phyloP scores from a whole-genome alignment of 805 yeast species.

The Kregervanrija delftensis region DNA sequence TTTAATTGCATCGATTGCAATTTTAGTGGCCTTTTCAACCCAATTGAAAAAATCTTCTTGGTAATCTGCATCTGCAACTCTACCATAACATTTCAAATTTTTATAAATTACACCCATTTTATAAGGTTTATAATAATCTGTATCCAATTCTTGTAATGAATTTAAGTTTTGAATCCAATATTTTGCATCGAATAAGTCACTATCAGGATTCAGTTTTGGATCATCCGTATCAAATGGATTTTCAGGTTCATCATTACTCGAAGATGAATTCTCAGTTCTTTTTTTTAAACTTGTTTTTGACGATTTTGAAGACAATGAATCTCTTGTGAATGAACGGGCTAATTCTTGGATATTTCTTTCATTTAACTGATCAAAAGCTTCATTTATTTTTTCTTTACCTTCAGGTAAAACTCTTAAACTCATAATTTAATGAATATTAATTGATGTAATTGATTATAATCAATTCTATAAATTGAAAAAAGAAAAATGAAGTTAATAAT shows the following conservation, averaged over 20 bases:
- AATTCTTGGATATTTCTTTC: too few relatives aligned
- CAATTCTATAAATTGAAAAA: too few relatives aligned
- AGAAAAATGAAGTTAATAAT: too few relatives aligned
- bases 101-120: slow-evolving; percentile 50
- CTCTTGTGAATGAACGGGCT: too few relatives aligned
- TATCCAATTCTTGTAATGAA: slow-evolving; percentile 40
- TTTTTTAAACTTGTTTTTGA: too few relatives aligned
- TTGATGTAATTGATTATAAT: too few relatives aligned
- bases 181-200: slow-evolving; percentile 45
- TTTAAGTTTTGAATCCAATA: slow-evolving; percentile 58
- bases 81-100: slow-evolving; percentile 50
- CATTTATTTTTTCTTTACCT: too few relatives aligned
- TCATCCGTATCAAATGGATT: neutral
- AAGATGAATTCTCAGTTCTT: too few relatives aligned
- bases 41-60: slow-evolving; percentile 46
- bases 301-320: too few relatives aligned
- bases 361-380: too few relatives aligned
- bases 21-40: slow-evolving; percentile 22
- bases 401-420: too few relatives aligned
- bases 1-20: slow-evolving; percentile 1
- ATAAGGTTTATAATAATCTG: slow-evolving; percentile 56
- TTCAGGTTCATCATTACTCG: slow-evolving; percentile 18
- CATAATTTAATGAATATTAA: too few relatives aligned
- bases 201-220: slow-evolving; percentile 42
- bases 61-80: slow-evolving; percentile 53